These are phyloP conservation scores for Ustilago tritici DNA, from an alignment of 1,284 basidiomycete genomes.

Conservation along the genomic window DNA sequence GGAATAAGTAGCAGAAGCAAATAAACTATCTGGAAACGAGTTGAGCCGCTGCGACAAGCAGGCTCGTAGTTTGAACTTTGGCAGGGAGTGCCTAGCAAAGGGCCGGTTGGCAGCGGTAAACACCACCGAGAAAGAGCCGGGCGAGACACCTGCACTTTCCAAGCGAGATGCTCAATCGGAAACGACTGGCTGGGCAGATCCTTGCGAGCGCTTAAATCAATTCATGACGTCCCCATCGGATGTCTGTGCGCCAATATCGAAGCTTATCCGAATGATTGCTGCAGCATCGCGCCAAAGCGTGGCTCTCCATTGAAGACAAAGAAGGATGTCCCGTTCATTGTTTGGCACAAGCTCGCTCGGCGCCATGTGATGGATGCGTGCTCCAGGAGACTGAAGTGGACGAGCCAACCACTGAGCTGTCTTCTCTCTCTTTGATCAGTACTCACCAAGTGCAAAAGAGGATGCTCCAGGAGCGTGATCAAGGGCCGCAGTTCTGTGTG, in stretches of 20 bases:
- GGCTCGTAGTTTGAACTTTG: background rate
- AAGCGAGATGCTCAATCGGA: no score
- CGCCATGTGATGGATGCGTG: no score
- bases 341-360: background rate
- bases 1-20: background rate
- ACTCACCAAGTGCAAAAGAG: no score
- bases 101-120: background rate
- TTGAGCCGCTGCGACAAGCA: background rate
- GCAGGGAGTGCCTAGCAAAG: no score
- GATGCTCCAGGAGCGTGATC: no score
- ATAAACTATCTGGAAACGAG: background rate
- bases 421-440: no score
- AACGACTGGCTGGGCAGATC: background rate
- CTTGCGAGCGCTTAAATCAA: background rate
- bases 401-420: background rate
- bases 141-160: no score
- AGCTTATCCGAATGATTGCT: no score
- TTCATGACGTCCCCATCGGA: background rate
- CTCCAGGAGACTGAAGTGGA: no score
- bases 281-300: no score
- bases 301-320: background rate
- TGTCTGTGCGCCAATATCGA: background rate
- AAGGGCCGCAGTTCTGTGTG: no score
- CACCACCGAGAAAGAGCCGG: background rate
- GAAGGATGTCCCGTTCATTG: background rate